Evolutionary conservation across 768 basidiomycete genomes (phyloP).

Genomic region (Trametes gibbosa): DNA sequence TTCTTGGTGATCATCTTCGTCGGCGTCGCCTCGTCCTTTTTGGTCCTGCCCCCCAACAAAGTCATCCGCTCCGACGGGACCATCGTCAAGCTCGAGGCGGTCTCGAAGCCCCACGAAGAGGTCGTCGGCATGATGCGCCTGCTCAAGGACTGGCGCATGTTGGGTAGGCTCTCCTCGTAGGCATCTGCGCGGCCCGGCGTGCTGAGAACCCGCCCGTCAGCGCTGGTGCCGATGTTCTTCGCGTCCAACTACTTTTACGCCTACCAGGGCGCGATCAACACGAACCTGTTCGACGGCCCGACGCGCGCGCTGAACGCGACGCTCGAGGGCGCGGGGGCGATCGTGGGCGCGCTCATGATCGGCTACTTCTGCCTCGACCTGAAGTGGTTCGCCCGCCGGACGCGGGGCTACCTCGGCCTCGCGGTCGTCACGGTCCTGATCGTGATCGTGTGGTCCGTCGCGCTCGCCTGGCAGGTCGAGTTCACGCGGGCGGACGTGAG

Average conservation of each 20-base stretch:
- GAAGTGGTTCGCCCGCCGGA: slow-evolving; percentile 33
- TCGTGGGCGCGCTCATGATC: slow-evolving; percentile 41
- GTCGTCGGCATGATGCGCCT: slow-evolving; percentile 28
- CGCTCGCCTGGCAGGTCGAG: slow-evolving; percentile 39
- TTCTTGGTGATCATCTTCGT: slow-evolving; percentile 46
- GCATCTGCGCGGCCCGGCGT: no score
- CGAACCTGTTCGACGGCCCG: slow-evolving; percentile 39
- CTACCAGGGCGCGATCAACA: slow-evolving; percentile 43
- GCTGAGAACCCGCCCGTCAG: not conserved
- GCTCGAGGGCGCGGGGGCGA: slow-evolving; percentile 39
- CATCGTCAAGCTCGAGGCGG: slow-evolving; percentile 35
- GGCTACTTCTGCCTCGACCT: slow-evolving; percentile 40
- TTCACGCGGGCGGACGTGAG: slow-evolving; percentile 30
- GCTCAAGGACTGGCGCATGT: slow-evolving; percentile 42
- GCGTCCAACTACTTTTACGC: slow-evolving; percentile 46
- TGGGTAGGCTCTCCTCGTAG: slow-evolving; percentile 22
- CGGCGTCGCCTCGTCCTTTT: slow-evolving; percentile 35
- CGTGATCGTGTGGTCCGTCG: slow-evolving; percentile 38
- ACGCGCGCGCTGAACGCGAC: slow-evolving; percentile 43
- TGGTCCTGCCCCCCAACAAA: slow-evolving; percentile 37
- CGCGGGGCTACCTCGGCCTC: slow-evolving; percentile 39
- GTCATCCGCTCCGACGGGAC: slow-evolving; percentile 42
- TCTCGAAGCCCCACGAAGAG: slow-evolving; percentile 31
- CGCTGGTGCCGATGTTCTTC: slow-evolving; percentile 44
- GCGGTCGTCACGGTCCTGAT: slow-evolving; percentile 31